Conservation (phyloP, 768 basidiomycete genomes). For the Mycena haematopus region DNA sequence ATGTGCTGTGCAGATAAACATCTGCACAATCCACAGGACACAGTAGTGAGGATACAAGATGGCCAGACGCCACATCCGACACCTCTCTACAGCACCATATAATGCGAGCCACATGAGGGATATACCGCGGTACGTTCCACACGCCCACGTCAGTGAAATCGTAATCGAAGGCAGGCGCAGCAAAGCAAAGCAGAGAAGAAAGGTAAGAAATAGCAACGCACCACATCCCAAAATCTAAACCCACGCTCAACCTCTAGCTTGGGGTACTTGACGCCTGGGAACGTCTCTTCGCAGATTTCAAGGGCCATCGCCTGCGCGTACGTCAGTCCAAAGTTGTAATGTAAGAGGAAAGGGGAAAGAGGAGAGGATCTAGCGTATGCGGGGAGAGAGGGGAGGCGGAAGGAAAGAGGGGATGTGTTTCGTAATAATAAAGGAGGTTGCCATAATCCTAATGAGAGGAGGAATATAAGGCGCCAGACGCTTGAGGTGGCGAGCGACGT, state of each 20-base stretch:
- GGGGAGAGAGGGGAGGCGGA: not conserved
- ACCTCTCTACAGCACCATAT: not conserved
- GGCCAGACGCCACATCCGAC: not conserved
- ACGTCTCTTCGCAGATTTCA: conserved; percentile 92
- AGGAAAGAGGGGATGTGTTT: not conserved
- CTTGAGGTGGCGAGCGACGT: not conserved
- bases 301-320: conserved; percentile 66
- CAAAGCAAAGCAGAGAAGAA: conserved; percentile 22
- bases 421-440: not conserved
- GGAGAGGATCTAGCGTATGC: not conserved
- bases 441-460: not conserved
- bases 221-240: conserved; percentile 98
- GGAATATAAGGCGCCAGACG: not conserved
- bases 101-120: not conserved
- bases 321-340: not conserved
- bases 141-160: not conserved
- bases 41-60: not conserved
- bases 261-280: conserved; percentile 89
- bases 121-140: not conserved
- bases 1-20: not conserved
- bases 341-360: not conserved
- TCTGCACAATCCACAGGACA: not conserved
- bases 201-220: conserved; percentile 52
- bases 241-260: conserved; percentile 92
- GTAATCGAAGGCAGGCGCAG: not conserved